Evolutionary conservation across 495 filamentous ascomycete species (phyloP).

Genomic region (Tuber microsphaerosporum): DNA sequence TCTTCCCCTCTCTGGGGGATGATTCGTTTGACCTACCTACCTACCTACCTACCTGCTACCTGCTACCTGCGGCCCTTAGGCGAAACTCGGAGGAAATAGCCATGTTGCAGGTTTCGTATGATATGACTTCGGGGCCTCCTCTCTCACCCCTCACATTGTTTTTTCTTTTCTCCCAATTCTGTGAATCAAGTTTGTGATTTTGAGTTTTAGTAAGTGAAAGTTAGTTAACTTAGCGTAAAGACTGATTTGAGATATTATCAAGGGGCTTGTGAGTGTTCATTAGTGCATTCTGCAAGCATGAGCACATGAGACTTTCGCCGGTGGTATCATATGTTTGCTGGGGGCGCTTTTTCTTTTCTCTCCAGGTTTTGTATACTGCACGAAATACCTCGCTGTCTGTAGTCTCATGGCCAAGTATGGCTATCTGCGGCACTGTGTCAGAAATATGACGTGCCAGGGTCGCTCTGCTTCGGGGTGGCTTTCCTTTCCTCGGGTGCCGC

Average conservation of each 20-base stretch:
- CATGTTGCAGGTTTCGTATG: background rate
- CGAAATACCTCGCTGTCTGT: no score
- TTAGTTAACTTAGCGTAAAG: background rate
- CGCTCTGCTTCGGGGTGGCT: no score
- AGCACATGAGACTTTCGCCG: background rate
- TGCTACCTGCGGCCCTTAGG: background rate
- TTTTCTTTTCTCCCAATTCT: background rate
- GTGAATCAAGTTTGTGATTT: background rate
- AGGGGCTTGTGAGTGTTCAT: background rate
- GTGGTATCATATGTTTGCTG: no score
- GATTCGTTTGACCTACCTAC: background rate
- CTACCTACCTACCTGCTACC: background rate
- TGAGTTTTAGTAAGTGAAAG: background rate
- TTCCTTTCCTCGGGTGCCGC: background rate
- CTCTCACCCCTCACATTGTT: no score
- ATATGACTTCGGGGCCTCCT: background rate
- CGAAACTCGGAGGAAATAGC: background rate
- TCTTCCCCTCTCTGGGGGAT: no score
- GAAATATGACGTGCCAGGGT: background rate
- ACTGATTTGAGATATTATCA: background rate
- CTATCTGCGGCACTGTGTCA: background rate
- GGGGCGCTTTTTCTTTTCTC: no score
- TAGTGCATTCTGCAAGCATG: background rate
- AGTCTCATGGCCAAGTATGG: background rate
- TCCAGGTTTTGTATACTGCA: no score